Evolutionary conservation across 129 eudicot genomes (phyloP).

Genomic region (Flaveria robusta): DNA sequence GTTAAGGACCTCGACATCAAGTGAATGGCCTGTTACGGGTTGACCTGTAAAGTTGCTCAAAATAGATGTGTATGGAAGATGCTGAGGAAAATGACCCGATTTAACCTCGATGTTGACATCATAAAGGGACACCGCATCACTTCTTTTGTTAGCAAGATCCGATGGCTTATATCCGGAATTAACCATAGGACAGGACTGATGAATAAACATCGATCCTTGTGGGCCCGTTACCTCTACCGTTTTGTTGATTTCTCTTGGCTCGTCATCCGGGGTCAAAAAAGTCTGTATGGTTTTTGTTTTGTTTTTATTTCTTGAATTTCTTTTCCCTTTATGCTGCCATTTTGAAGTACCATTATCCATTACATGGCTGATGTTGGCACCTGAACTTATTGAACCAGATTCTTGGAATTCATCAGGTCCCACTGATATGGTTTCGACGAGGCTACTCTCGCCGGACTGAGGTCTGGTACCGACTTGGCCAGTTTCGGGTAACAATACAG

Average conservation of each 20-base stretch:
- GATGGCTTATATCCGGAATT: slow-evolving; percentile 53
- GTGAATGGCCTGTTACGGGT: slow-evolving; percentile 65
- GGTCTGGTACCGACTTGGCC: slow-evolving; percentile 36
- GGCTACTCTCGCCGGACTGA: slow-evolving; percentile 55
- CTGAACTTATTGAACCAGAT: slow-evolving; percentile 57
- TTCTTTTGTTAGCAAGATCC: slow-evolving; percentile 41
- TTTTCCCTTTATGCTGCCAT: slow-evolving; percentile 81
- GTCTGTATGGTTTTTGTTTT: slow-evolving; percentile 34
- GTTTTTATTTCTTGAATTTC: slow-evolving; percentile 54
- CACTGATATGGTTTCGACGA: slow-evolving; percentile 42
- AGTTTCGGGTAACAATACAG: slow-evolving; percentile 30
- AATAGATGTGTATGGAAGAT: slow-evolving; percentile 69
- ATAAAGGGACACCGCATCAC: slow-evolving; percentile 38
- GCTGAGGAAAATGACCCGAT: slow-evolving; percentile 43
- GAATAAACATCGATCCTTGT: slow-evolving; percentile 4
- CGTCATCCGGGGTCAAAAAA: slow-evolving; percentile 24
- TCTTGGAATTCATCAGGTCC: slow-evolving; percentile 55
- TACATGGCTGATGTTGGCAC: slow-evolving; percentile 37
- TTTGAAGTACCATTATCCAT: slow-evolving; percentile 52
- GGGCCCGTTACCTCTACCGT: slow-evolving; percentile 1
- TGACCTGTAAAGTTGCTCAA: slow-evolving; percentile 62
- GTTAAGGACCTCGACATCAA: slow-evolving; percentile 58
- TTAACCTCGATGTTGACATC: slow-evolving; percentile 67
- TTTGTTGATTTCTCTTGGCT: background rate
- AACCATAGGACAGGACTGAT: slow-evolving; percentile 41